Evolutionary conservation across 306 rosid genomes (phyloP).

Genomic region (Cyclanthera cordifolia): DNA sequence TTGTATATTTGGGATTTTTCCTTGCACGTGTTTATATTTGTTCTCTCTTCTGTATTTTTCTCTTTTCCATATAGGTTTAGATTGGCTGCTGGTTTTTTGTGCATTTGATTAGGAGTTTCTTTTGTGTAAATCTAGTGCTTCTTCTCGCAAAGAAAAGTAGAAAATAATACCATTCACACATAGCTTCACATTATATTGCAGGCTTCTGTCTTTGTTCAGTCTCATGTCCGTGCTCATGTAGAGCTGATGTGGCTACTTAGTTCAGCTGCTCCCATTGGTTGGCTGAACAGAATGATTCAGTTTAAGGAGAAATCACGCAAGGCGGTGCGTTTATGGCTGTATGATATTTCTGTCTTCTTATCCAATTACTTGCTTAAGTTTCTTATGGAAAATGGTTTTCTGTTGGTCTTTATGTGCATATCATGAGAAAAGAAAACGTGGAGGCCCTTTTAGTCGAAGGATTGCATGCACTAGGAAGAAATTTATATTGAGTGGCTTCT

Average conservation of each 20-base stretch:
- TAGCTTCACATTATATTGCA: constrained; percentile 14
- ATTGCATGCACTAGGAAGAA: neutral
- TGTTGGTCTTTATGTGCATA: neutral
- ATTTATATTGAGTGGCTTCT: neutral
- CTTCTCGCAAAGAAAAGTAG: no score
- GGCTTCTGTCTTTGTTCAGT: constrained; percentile 96
- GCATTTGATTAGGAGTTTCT: no score
- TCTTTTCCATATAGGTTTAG: no score
- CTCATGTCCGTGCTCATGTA: constrained; percentile 91
- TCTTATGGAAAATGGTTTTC: neutral
- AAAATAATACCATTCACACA: no score
- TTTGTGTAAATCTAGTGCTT: no score
- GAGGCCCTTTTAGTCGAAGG: constrained; percentile 3
- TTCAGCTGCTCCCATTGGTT: constrained; percentile 78
- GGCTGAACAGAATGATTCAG: constrained; percentile 93
- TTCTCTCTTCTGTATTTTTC: no score
- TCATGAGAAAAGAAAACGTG: neutral
- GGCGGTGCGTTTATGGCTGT: constrained; percentile 74
- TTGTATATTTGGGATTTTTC: no score
- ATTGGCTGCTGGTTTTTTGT: no score
- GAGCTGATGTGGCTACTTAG: constrained; percentile 95
- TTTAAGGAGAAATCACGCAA: constrained; percentile 94
- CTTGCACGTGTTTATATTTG: no score
- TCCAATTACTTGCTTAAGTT: constrained; percentile 2
- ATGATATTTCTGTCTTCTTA: constrained; percentile 25